A percentile compares a stretch with the other conserved stretches of the same genome.
These are phyloP conservation scores for Dalbergia cultrata DNA, from an alignment of 306 rosid genomes.

Conservation along the genomic window DNA sequence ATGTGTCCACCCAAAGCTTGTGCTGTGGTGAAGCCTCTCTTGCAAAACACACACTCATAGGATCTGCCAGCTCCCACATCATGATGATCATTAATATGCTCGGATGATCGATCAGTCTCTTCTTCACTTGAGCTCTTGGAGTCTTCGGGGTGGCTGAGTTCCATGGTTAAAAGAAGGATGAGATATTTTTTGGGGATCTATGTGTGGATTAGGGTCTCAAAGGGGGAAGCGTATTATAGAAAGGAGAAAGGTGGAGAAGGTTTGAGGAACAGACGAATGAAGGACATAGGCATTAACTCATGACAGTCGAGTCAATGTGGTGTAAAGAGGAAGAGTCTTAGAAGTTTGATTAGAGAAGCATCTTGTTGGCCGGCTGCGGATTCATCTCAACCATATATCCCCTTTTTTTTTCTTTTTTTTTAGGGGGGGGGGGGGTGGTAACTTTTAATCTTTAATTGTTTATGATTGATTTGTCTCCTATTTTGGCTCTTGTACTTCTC, in stretches of 20 bases:
- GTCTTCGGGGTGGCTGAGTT: slow-evolving; percentile 52
- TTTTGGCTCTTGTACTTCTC: slow-evolving; percentile 57
- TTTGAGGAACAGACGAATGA: slow-evolving; percentile 59
- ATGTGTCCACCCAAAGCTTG: slow-evolving; percentile 96
- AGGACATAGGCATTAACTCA: slow-evolving; percentile 64
- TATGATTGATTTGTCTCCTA: slow-evolving; percentile 48
- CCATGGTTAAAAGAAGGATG: slow-evolving; percentile 48
- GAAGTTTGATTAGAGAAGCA: slow-evolving; percentile 55
- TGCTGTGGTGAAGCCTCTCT: slow-evolving; percentile 90
- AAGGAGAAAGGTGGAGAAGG: slow-evolving; percentile 49
- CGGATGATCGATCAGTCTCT: slow-evolving; percentile 60
- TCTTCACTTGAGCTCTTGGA: slow-evolving; percentile 70
- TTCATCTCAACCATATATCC: slow-evolving; percentile 43
- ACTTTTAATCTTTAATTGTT: slow-evolving; percentile 19
- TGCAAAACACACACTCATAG: slow-evolving; percentile 91
- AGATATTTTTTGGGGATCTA: neutral
- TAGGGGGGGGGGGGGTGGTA: too few species aligned
- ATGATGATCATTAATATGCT: slow-evolving; percentile 36
- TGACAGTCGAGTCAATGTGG: slow-evolving; percentile 52
- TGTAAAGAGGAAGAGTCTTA: slow-evolving; percentile 65
- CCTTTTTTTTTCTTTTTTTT: too few species aligned
- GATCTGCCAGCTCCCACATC: slow-evolving; percentile 62
- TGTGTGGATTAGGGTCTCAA: slow-evolving; percentile 23
- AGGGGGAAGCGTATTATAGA: slow-evolving; percentile 51
- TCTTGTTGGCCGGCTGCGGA: slow-evolving; percentile 74